Base-by-base conservation (phyloP, 2,329 filamentous ascomycete species). In the Paraconiothyrium sp. region DNA sequence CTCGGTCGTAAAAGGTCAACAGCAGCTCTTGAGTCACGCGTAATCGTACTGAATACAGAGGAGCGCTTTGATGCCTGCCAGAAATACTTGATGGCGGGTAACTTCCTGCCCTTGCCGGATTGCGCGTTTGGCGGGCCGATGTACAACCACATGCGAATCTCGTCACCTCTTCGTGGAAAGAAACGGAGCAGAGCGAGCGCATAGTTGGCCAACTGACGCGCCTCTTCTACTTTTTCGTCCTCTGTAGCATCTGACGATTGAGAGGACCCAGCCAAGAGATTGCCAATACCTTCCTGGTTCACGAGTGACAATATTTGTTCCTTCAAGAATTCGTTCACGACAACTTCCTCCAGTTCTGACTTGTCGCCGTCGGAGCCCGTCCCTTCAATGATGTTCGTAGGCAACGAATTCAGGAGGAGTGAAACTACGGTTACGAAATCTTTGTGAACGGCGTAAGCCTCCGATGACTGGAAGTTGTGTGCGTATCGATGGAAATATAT, bases 101-200 rank as follows among this genome's bases (percentile, higher is more conserved):
- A 60, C 65, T 71, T 75, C 6, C 75, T 69, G 32, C 66, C 63
- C 61, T 80, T 67, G 7, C 63, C 64, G 71, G 76, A 55, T 72
- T 72, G 66, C 55, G 74, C 65, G 2, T 84, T 79, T 4, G 91
- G 83, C 47, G 90, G 88, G 0, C 93, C 92, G 44, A 95, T 84
- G 73, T 95, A 98, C 0, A 98, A 83, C 81, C 93, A 94, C 92
- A 98, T 97, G 24, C 94, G 90, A 62, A 97, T 96, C 61, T 97
- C 93, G 72, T 97, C 94, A 3, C 89, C 90, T 61, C 88, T 86
- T 7, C 85, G 82, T 9, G 94, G 93, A 67, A 98, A 98, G 69
- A 93, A 94, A 61, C 92, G 88, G 4, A 98, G 82, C 3, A 99
- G 81, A 0, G 92, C 94, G 43, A 98, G 83, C 2, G 93, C 92